Conservation (phyloP, 805 yeast species). For the Candida pseudofarinosa region DNA sequence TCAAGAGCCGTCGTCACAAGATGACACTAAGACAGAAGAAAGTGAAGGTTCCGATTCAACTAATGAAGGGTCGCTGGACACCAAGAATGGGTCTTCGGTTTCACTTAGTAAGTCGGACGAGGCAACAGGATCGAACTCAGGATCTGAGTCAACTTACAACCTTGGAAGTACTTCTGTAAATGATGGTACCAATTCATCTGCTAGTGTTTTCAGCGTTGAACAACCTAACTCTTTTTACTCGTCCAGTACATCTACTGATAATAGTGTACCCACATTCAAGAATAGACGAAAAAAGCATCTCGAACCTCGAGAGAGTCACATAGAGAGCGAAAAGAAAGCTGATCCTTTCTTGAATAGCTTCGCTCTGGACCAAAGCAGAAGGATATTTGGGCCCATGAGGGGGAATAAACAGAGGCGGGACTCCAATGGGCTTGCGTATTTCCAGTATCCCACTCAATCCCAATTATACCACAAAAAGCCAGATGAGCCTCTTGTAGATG, state of each 20-base stretch:
- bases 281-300: neutral
- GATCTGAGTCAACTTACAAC: neutral
- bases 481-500: neutral
- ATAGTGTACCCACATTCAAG: slow-evolving; percentile 6
- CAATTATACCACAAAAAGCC: slow-evolving; percentile 10
- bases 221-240: slow-evolving; percentile 4
- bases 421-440: slow-evolving; percentile 13
- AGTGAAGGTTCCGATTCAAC: slow-evolving; percentile 4
- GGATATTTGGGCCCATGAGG: slow-evolving; percentile 13
- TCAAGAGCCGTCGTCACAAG: neutral
- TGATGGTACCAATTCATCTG: slow-evolving; percentile 3
- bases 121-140: slow-evolving; percentile 1
- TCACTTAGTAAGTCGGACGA: slow-evolving; percentile 3
- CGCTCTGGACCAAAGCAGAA: slow-evolving; percentile 16
- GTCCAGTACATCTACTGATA: slow-evolving; percentile 6
- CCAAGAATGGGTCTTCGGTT: slow-evolving; percentile 1
- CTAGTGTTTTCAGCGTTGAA: slow-evolving; percentile 9
- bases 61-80: slow-evolving; percentile 1
- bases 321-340: neutral
- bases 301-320: neutral
- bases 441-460: slow-evolving; percentile 20
- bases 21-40: neutral
- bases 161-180: slow-evolving; percentile 5
- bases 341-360: slow-evolving; percentile 9
- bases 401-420: slow-evolving; percentile 4